phyloP scores from a whole-genome alignment of 2,329 filamentous ascomycete species.

The Colletotrichum sp. region DNA sequence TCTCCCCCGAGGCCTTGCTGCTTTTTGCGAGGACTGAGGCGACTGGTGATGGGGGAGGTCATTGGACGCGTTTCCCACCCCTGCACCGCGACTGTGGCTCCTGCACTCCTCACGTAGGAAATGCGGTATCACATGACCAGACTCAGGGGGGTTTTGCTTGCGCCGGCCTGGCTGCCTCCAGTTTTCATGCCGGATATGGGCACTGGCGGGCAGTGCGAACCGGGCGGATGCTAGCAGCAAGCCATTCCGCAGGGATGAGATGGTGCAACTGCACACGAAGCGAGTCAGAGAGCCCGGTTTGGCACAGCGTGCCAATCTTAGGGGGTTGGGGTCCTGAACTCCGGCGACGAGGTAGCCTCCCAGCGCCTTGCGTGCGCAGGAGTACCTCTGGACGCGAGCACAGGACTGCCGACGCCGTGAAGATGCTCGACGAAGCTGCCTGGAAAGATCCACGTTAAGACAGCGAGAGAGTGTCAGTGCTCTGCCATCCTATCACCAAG shows the following conservation, averaged over 20 bases:
- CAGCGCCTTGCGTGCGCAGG: background rate
- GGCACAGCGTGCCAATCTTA: background rate
- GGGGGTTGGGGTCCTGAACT: background rate
- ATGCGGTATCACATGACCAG: conserved; percentile 12
- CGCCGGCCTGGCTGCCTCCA: conserved; percentile 1
- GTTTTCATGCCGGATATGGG: background rate
- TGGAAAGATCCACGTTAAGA: background rate
- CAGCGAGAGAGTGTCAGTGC: conserved; percentile 15
- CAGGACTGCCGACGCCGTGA: background rate
- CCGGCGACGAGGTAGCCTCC: background rate
- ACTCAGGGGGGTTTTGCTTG: background rate
- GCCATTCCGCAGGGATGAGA: conserved; percentile 17
- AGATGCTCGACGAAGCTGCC: conserved; percentile 1
- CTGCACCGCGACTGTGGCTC: background rate
- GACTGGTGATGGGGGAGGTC: conserved; percentile 13
- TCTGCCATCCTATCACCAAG: background rate
- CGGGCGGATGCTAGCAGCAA: conserved; percentile 3
- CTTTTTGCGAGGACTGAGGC: conserved; percentile 1
- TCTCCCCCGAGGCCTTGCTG: conserved; percentile 9
- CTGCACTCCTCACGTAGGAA: background rate
- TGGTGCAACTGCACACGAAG: background rate
- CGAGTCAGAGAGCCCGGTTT: background rate
- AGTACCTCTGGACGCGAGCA: conserved; percentile 3
- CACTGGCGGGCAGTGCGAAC: conserved; percentile 5
- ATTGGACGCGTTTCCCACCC: conserved; percentile 17